These are phyloP conservation scores for Lichina pygmaea DNA, from an alignment of 495 filamentous ascomycete species.

Conservation along the genomic window DNA sequence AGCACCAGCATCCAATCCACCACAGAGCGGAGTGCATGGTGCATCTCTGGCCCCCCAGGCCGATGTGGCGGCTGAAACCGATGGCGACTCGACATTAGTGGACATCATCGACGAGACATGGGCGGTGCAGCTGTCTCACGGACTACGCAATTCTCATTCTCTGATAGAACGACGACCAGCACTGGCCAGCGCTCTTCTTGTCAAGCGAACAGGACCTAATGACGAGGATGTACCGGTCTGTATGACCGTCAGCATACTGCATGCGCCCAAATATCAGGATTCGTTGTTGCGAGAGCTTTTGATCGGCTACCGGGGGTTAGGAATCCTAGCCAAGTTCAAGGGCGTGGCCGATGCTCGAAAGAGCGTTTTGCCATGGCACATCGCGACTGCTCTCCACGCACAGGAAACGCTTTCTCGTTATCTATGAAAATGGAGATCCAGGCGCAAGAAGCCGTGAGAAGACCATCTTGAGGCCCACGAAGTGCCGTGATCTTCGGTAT, in stretches of 20 bases:
- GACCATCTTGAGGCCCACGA: no score
- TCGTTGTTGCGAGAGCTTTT: constrained; percentile 41
- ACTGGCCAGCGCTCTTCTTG: constrained; percentile 44
- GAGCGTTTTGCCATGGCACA: constrained; percentile 60
- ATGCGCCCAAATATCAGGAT: constrained; percentile 26
- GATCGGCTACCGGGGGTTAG: constrained; percentile 48
- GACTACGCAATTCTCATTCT: constrained; percentile 38
- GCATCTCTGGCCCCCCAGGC: constrained; percentile 26
- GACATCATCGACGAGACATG: constrained; percentile 63
- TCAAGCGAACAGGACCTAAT: constrained; percentile 37
- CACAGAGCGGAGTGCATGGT: constrained; percentile 11
- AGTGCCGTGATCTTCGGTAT: no score
- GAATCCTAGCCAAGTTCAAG: constrained; percentile 39
- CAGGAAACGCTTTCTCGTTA: constrained; percentile 14
- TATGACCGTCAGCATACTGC: constrained; percentile 39
- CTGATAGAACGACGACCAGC: constrained; percentile 34
- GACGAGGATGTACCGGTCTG: constrained; percentile 33
- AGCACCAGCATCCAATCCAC: constrained; percentile 19
- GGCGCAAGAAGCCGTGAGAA: no score
- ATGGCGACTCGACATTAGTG: constrained; percentile 45
- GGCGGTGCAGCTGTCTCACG: constrained; percentile 44
- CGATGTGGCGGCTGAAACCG: constrained; percentile 20
- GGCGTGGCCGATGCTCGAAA: constrained; percentile 33
- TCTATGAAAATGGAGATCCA: no score
- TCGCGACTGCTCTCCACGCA: constrained; percentile 49